Conservation (phyloP, 768 basidiomycete species). For the Russula compacta region DNA sequence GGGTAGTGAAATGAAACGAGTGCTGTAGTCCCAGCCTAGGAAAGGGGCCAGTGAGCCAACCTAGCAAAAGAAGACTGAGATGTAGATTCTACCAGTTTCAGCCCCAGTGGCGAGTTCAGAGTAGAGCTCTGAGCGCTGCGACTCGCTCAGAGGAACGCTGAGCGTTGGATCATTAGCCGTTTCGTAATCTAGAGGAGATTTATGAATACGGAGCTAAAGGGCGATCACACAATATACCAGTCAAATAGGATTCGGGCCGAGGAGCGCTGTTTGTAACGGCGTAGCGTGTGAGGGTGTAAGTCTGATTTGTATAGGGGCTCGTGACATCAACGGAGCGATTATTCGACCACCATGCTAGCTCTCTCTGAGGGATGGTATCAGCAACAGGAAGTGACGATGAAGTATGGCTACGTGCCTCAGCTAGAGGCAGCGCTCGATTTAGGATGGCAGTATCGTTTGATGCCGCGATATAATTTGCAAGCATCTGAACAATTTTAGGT, state of each 20-base stretch:
- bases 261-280: constrained; percentile 78
- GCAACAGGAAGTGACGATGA: not conserved
- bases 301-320: constrained; percentile 62
- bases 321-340: constrained; percentile 63
- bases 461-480: constrained; percentile 68
- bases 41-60: not conserved
- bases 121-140: constrained; percentile 58
- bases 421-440: constrained; percentile 69
- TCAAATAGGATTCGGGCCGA: constrained; percentile 75
- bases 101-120: constrained; percentile 84
- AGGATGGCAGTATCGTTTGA: constrained; percentile 73
- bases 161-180: constrained; percentile 63
- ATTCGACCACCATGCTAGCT: constrained; percentile 73
- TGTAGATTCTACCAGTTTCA: constrained; percentile 50
- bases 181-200: constrained; percentile 48
- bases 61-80: not conserved
- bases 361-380: constrained; percentile 37
- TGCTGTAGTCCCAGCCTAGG: constrained; percentile 32
- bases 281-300: constrained; percentile 61
- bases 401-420: constrained; percentile 43
- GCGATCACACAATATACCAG: constrained; percentile 33
- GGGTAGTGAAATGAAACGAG: constrained; percentile 36
- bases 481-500: constrained; percentile 47
- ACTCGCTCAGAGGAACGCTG: constrained; percentile 47
- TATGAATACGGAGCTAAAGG: not conserved